These are phyloP conservation scores for Mortierella claussenii DNA, from an alignment of 192 early-diverging fungal species.

Conservation along the genomic window DNA sequence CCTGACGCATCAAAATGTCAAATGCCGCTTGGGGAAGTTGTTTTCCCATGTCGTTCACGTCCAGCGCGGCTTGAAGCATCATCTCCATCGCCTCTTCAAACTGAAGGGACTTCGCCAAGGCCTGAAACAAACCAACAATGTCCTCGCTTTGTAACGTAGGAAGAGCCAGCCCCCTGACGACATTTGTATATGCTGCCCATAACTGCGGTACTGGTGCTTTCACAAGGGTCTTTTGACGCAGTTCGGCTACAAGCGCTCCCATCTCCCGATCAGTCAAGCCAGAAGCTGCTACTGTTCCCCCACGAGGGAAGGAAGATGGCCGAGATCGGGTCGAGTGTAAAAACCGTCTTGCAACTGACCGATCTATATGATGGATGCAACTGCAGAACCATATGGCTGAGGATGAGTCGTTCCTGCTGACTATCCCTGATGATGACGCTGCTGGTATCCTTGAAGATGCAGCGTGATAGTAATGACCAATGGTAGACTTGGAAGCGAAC, in stretches of 20 bases:
- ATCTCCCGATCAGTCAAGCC: slow-evolving; percentile 7
- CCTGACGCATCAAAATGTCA: slow-evolving; percentile 21
- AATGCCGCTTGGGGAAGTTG: slow-evolving; percentile 44
- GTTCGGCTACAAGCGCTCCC: slow-evolving; percentile 13
- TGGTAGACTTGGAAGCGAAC: background rate
- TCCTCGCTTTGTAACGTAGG: slow-evolving; percentile 20
- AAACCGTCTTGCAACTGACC: background rate
- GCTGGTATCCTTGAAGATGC: background rate
- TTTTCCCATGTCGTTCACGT: slow-evolving; percentile 38
- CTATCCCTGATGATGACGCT: background rate
- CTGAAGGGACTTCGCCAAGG: slow-evolving; percentile 9
- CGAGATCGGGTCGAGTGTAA: slow-evolving; percentile 22
- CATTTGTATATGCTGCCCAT: slow-evolving; percentile 24
- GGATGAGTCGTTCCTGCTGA: background rate
- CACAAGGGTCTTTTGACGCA: slow-evolving; percentile 34
- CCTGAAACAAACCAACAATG: slow-evolving; percentile 24
- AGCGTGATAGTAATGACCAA: background rate
- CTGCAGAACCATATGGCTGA: slow-evolving; percentile 7
- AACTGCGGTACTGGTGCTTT: slow-evolving; percentile 11
- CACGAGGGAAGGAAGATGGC: slow-evolving; percentile 10
- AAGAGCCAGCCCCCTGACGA: slow-evolving; percentile 19
- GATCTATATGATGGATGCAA: background rate
- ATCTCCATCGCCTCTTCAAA: slow-evolving; percentile 46
- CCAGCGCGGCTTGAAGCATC: slow-evolving; percentile 45
- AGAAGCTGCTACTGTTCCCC: background rate